Evolutionary conservation across 2,329 filamentous ascomycete species (phyloP).

Genomic region (Phialemonium atrogriseum): DNA sequence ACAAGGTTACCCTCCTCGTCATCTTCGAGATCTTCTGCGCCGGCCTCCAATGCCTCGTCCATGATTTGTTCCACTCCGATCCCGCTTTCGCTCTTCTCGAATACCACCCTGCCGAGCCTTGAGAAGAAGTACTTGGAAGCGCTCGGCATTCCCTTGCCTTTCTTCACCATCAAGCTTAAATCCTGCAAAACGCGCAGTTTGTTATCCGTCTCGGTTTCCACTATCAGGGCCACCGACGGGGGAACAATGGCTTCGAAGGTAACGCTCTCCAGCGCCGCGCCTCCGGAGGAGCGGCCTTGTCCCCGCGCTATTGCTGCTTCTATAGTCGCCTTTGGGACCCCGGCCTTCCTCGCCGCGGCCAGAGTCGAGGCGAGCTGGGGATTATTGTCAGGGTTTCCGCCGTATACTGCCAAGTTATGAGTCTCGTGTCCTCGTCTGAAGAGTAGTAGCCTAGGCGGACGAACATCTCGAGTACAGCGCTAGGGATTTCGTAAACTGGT

Average conservation of each 20-base stretch:
- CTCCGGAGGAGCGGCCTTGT: conserved; percentile 70
- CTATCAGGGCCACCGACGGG: conserved; percentile 66
- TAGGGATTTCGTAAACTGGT: conserved; percentile 62
- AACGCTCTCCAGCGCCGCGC: conserved; percentile 66
- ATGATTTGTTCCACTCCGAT: conserved; percentile 66
- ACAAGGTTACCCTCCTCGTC: conserved; percentile 63
- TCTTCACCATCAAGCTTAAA: conserved; percentile 62
- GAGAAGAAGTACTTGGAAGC: conserved; percentile 80
- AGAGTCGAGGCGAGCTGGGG: conserved; percentile 67
- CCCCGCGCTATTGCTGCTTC: conserved; percentile 82
- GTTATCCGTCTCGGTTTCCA: conserved; percentile 81
- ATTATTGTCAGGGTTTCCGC: conserved; percentile 66
- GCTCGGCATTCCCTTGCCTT: conserved; percentile 58
- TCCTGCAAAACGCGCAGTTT: conserved; percentile 67
- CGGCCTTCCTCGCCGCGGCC: conserved; percentile 70
- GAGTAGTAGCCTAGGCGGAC: conserved; percentile 15
- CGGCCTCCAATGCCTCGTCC: conserved; percentile 75
- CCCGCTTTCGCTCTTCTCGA: conserved; percentile 45
- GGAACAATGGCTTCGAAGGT: conserved; percentile 77
- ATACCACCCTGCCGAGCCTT: conserved; percentile 65
- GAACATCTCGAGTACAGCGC: conserved; percentile 66
- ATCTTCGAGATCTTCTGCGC: conserved; percentile 63
- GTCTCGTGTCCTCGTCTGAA: conserved; percentile 4
- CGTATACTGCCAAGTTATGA: conserved; percentile 51
- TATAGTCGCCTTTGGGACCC: conserved; percentile 76